These are phyloP conservation scores for Lactifluus hygrophoroides DNA, from an alignment of 768 basidiomycete genomes.

Conservation along the genomic window DNA sequence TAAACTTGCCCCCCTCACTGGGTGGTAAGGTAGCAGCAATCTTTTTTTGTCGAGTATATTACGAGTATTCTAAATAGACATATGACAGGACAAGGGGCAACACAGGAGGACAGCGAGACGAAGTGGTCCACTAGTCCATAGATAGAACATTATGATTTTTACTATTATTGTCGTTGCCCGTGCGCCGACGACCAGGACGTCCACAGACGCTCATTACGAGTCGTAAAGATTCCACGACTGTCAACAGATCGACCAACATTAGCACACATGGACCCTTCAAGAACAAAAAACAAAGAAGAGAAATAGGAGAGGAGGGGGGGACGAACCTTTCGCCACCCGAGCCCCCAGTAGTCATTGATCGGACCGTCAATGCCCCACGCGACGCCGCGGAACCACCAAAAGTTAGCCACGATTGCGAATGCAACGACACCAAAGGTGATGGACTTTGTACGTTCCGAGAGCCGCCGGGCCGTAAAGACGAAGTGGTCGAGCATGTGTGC, in stretches of 20 bases:
- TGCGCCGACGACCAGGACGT: not conserved
- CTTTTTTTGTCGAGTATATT: slow-evolving; percentile 5
- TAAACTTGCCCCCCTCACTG: not conserved
- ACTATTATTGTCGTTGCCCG: not conserved
- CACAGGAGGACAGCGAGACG: not conserved
- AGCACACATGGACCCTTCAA: not conserved
- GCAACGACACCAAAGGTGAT: slow-evolving; percentile 62
- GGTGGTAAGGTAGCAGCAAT: not conserved
- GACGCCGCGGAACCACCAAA: slow-evolving; percentile 92
- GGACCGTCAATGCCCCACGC: slow-evolving; percentile 93
- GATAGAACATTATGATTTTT: not conserved
- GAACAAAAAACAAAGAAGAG: no score
- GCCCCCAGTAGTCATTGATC: slow-evolving; percentile 67
- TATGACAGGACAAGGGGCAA: not conserved
- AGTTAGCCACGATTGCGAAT: slow-evolving; percentile 56
- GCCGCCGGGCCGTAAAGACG: slow-evolving; percentile 68
- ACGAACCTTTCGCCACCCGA: slow-evolving; percentile 65
- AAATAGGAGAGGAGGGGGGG: not conserved
- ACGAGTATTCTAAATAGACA: slow-evolving; percentile 12
- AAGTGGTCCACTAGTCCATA: not conserved
- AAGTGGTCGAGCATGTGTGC: slow-evolving; percentile 90
- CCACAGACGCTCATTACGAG: not conserved
- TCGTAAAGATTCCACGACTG: slow-evolving; percentile 31
- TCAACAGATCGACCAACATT: not conserved
- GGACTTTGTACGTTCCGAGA: slow-evolving; percentile 54